Conservation (phyloP, 169 alveolate species). For the Plasmodium fragile region DNA sequence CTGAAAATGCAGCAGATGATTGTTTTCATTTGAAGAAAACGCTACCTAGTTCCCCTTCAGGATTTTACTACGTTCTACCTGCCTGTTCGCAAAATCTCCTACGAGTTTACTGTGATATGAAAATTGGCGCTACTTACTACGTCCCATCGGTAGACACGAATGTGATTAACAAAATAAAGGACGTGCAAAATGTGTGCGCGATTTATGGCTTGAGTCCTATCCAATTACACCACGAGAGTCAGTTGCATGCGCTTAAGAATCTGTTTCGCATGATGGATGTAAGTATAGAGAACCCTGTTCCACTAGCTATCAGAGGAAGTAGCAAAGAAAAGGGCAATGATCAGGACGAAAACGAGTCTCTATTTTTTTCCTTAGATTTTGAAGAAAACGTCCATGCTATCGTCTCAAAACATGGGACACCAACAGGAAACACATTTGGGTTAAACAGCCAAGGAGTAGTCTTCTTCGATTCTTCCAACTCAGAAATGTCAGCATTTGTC, state of each 20-base stretch:
- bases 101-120: conserved; percentile 91
- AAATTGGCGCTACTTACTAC: conserved; percentile 89
- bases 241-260: conserved; percentile 35
- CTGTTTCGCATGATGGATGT: conserved; percentile 63
- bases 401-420: conserved; percentile 57
- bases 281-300: conserved; percentile 78
- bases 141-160: conserved; percentile 75
- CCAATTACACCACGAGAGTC: conserved; percentile 72
- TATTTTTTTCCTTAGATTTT: conserved; percentile 78
- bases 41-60: conserved; percentile 87
- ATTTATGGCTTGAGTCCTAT: conserved; percentile 78
- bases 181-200: conserved; percentile 70
- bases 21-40: conserved; percentile 88
- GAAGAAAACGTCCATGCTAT: conserved; percentile 73
- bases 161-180: conserved; percentile 56
- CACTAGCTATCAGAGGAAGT: conserved; percentile 76
- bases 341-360: not conserved
- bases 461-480: conserved; percentile 80
- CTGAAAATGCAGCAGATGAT: conserved; percentile 85
- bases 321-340: conserved; percentile 4
- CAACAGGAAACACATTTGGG: conserved; percentile 79
- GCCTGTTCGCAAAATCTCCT: conserved; percentile 86
- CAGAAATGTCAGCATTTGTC: conserved; percentile 84
- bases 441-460: conserved; percentile 76
- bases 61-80: conserved; percentile 90